Evolutionary conservation across 768 basidiomycete species (phyloP), one percentile per base, ranked within the genome.

Genomic region (Mycena chlorophos): DNA sequence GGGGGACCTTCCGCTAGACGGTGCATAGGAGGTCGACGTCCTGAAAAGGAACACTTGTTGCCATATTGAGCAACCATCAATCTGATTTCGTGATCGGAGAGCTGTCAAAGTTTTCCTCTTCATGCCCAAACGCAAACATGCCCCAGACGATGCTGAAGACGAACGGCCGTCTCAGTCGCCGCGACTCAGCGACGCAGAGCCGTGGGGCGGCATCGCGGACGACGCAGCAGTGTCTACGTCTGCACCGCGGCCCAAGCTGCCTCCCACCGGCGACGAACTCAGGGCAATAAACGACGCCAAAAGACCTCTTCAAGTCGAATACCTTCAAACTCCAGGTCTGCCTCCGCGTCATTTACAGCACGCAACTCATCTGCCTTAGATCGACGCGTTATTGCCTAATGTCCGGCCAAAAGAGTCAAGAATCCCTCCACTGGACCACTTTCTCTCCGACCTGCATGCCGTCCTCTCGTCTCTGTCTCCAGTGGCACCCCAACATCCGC

Each of bases 261-360:
- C 85, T 3, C 87, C 87, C 16, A 84, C 83, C 17, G 86, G 86
- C 43, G 80, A 83, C 55, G 89, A 94, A 67, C 73, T 94, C 42
- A 77, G 84, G 52, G 71, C 70, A 5, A 85, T 94, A 58, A 88
- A 86, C 65, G 89, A 90, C 58, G 87, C 88, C n/a, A 16, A 77
- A 80, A 23, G 83, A 90, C 54, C 74, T 93, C 20, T 92, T 85
- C 68, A 79, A 81, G 63, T 94, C 91, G 0, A 87, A 77, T 52
- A 82, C 88, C 2, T 94, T 95, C 76, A 91, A 91, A 63, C 78
- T 95, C 8, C 91, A 94, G 79, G 89, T 89, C 43, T 12, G 74
- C 16, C 22, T 43, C 34, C 26, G n/a, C n/a, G n/a, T n/a, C 20
- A 30, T n/a, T 54, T 29, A 26, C 19, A 20, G 39, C 39, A 47